Base-by-base conservation (phyloP, 805 yeast species). In the Cyberlindnera petersonii region DNA sequence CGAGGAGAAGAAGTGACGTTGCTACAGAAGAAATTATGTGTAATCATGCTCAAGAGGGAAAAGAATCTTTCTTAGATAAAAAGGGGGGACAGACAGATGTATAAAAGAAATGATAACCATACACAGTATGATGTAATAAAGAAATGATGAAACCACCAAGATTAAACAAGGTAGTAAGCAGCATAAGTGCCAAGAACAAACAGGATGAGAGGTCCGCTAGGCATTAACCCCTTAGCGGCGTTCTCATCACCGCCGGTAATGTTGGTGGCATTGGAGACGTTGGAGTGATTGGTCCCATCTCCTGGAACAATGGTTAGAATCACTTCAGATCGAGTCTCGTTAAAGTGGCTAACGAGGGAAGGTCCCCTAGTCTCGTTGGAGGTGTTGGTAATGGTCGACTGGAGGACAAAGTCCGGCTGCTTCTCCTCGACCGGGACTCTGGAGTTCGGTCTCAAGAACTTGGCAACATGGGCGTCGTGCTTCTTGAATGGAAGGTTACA, bases 401-500 rank as follows among this genome's bases (percentile, higher is more conserved):
- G 48, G 11, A 49, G 42, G 9, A 47, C 36, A 37, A 48, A 46
- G 39, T 53, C 55, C 30, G 56, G 55, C 26, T 53, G 49, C 35
- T 53, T 55, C 24, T 48, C 52, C 39, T 52, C 57, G 19, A 52
- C 44, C 14, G 55, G 52, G 10, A 53, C 30, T 38, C 54, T 46
- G 14, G 53, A 39, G 41, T 50, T 46, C 22, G 58, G 53, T 40
- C 55, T 51, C 22, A 54, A 44, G 35, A 53, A 46, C 35, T 52
- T 53, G 32, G 63, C 63, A 36, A 46, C 43, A 23, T 53, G 63
- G 4, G 47, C 24, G 46, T 69, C 71, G 20, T 57, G 62, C 42
- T 71, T 71, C 51, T 67, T 71, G 54, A 71, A 71, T 4, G 77
- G 77, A 13, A 73, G 56, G 36, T 64, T 61, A 48, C 78, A 72